These are phyloP conservation scores for Gracilaria domingensis DNA, from an alignment of 23 red algal genomes.

Conservation along the genomic window DNA sequence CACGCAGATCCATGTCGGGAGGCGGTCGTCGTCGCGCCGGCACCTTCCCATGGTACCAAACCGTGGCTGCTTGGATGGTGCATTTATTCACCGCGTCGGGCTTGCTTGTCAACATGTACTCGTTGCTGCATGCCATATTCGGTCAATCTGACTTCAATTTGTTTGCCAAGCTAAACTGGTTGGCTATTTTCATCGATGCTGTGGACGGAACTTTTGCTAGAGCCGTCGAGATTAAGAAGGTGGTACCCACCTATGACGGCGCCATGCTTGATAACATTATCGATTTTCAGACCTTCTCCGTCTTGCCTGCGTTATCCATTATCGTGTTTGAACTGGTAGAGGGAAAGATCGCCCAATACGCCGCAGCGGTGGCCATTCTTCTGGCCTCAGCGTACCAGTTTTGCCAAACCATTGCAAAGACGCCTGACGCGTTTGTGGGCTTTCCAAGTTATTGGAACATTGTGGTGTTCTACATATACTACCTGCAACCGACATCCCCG, in stretches of 20 bases:
- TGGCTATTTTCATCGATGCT: slow-evolving; percentile 80
- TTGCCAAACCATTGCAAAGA: slow-evolving; percentile 78
- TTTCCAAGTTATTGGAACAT: slow-evolving; percentile 85
- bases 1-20: neutral
- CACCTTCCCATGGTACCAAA: slow-evolving; percentile 27
- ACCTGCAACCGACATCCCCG: slow-evolving; percentile 13
- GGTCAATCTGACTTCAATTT: slow-evolving; percentile 38
- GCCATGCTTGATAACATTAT: slow-evolving; percentile 77
- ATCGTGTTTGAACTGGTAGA: slow-evolving; percentile 47
- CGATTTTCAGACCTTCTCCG: slow-evolving; percentile 71
- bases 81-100: slow-evolving; percentile 71
- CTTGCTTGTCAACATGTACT: slow-evolving; percentile 58
- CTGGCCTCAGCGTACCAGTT: slow-evolving; percentile 65
- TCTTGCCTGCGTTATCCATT: slow-evolving; percentile 65
- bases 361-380: slow-evolving; percentile 36
- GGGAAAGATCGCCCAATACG: neutral
- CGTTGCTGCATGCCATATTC: slow-evolving; percentile 49
- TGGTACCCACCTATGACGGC: slow-evolving; percentile 70
- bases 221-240: slow-evolving; percentile 75
- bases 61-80: slow-evolving; percentile 64
- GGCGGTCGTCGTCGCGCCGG: neutral
- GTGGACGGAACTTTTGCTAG: slow-evolving; percentile 80
- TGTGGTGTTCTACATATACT: slow-evolving; percentile 62
- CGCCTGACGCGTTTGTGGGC: slow-evolving; percentile 75
- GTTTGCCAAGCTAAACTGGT: slow-evolving; percentile 71